Evolutionary conservation across 192 early-diverging fungal genomes (phyloP), one percentile per base, ranked within the genome.

Genomic region (Nowakowskiella sp.): DNA sequence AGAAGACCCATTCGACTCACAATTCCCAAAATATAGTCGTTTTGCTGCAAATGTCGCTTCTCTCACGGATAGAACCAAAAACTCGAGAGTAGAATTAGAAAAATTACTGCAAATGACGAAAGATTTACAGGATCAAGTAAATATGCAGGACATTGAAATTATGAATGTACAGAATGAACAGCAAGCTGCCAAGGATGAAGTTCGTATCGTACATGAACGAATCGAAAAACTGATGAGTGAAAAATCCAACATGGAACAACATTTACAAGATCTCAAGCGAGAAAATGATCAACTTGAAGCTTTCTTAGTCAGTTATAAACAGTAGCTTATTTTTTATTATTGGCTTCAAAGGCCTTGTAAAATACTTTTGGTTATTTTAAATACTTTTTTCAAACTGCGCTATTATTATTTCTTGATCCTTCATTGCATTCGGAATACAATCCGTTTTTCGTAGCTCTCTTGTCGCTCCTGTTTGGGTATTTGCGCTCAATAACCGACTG

Each of bases 221-320:
- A 55, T 72, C 16, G 70, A 61, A 31, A 34, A 25, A 1, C 55
- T 72, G 16, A 24, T 52, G n/a, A 34, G 36, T 7, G 65, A 67
- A 42, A 72, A 72, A 39, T 43, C 9, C 9, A 57, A 57, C 28
- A 51, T 67, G 16, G 64, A 72, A 52, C 25, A 47, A 10, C 30
- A 47, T 50, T 48, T 72, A 23, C 62, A 64, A 46, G 70, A 72
- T 25, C 49, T 72, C 49, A 53, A 52, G 57, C 47, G 13, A 8
- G 70, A 72, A 42, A 72, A 72, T 46, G 52, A 39, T 0, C 30
- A 62, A 42, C 39, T 72, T 53, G 70, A 72, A 44, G 49, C 42
- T 3, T 66, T 61, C 21, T 27, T 65, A n/a, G n/a, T n/a, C n/a
- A n/a, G n/a, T n/a, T n/a, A n/a, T n/a, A n/a, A n/a, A n/a, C n/a